Base-by-base conservation (phyloP, 305 asterid genomes). In the Rubia occidens region DNA sequence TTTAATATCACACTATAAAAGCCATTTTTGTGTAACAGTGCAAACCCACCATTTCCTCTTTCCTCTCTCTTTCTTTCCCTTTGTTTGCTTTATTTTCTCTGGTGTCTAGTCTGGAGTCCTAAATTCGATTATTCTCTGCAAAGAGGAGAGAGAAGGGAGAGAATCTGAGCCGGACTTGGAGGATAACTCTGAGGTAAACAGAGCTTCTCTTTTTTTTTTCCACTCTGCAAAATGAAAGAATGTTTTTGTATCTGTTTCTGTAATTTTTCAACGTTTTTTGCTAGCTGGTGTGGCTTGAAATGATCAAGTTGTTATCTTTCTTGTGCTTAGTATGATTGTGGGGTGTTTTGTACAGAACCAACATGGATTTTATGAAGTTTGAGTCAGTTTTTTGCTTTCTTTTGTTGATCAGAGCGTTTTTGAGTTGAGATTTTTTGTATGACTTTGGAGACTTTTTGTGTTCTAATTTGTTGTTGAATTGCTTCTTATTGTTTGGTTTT, bases 91-190 rank as follows among this genome's bases (percentile, higher is more conserved):
- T 21, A 64, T 77, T 60, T 74, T 72, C 80, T 67, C 35, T 60
- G 55, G 35, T 58, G 71, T 37, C 29, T 69, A n/a, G 54, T 66
- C 73, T 39, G 20, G n/a, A 44, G 63, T 60, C 76, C 65, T 37
- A 58, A 74, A 58, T 78, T 81, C 83, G 64, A 85, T 76, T 73
- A 71, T 78, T 85, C 85, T 73, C 85, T 75, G 76, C 75, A 39
- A 51, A 32, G 45, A 69, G 73, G 72, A 69, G 77, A 75, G 74
- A 69, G 75, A 17, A 2, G 58, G 5, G 58, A n/a, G 61, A 56
- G 74, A 68, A 70, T 78, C 71, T 79, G 66, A 81, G 72, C 13
- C 66, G 44, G 21, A 55, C 18, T 43, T 68, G 78, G 78, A 64
- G 66, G 74, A 69, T 59, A 70, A 67, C 64, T 67, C 74, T 55